Percentiles rank a stretch among this genome's conserved stretches.
These are phyloP conservation scores for Gynostemma pentaphyllum DNA, from an alignment of 306 rosid genomes.

Conservation along the genomic window DNA sequence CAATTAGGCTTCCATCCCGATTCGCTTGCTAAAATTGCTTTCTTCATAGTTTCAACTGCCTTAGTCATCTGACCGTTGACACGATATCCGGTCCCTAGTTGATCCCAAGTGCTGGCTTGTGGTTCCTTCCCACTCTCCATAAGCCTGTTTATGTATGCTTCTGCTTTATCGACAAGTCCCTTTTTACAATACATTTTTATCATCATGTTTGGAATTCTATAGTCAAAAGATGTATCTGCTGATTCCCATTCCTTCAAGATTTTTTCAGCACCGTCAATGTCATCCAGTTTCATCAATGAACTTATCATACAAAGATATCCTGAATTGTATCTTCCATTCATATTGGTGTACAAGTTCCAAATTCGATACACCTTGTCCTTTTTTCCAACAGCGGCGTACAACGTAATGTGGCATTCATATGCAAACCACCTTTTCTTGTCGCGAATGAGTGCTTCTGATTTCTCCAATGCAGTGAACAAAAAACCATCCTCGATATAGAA, in stretches of 20 bases:
- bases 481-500: too few relatives aligned
- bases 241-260: conserved; percentile 64
- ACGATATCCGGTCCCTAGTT: conserved; percentile 33
- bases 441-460: conserved; percentile 26
- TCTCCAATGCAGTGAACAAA: too few relatives aligned
- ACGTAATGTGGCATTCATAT: conserved; percentile 31
- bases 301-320: conserved; percentile 41
- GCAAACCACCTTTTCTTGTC: conserved; percentile 16
- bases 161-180: conserved; percentile 45
- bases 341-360: conserved; percentile 33
- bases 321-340: conserved; percentile 4
- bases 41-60: conserved; percentile 49
- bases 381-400: conserved; percentile 31
- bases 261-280: conserved; percentile 49
- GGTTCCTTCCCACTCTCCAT: conserved; percentile 33
- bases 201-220: conserved; percentile 39
- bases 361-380: conserved; percentile 54
- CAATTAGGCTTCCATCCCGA: conserved; percentile 22
- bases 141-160: conserved; percentile 29
- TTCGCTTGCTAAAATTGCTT: conserved; percentile 18
- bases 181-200: conserved; percentile 41
- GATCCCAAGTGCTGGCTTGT: conserved; percentile 32
- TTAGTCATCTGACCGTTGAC: conserved; percentile 34
- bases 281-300: conserved; percentile 53
- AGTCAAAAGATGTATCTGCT: conserved; percentile 22